Evolutionary conservation across 2,329 filamentous ascomycete species (phyloP), one percentile per base, ranked within the genome.

Genomic region (Phialophora chinensis): DNA sequence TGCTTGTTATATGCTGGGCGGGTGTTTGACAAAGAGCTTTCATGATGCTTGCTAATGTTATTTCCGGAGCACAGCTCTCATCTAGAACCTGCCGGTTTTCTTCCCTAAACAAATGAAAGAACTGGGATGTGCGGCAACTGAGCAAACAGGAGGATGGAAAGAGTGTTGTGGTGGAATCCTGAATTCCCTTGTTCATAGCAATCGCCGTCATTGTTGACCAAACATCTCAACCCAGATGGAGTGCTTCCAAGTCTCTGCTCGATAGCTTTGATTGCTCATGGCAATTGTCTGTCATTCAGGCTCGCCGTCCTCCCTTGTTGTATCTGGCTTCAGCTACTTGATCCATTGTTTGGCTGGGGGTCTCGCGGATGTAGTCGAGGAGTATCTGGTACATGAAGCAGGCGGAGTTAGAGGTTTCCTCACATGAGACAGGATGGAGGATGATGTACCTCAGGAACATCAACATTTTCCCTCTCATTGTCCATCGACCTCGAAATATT

Each of bases 401-500:
- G 47, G 20, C 47, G 5, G 49, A 23, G 17, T 52, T 17, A 52
- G 47, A 12, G 17, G 14, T 52, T 11, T 29, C 12, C 6, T 52
- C 10, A 4, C 3, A 11, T 27, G 20, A 29, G 2, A 25, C 23
- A 23, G 25, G 25, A 25, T n/a, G 8, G 42, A 33, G 57, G 17
- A 8, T 6, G 5, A 31, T 20, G 23, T 53, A 53, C 47, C 23
- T 61, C 29, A 42, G 58, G 44, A 23, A 20, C 11, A 50, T 55
- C 53, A 33, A 35, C 25, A 7, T 25, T 31, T 17, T 38, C 29
- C 35, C 20, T 2, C 20, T 33, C 20, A 49, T 53, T 31, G 50
- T 62, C 52, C 14, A 66, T 14, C 42, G 63, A 62, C 25, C 42
- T 61, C 2, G 58, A 61, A 11, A 66, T 23, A 12, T 27, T 53